These are phyloP conservation scores for Hypoxylon sp. DNA, from an alignment of 2,329 filamentous ascomycete species.

Conservation along the genomic window DNA sequence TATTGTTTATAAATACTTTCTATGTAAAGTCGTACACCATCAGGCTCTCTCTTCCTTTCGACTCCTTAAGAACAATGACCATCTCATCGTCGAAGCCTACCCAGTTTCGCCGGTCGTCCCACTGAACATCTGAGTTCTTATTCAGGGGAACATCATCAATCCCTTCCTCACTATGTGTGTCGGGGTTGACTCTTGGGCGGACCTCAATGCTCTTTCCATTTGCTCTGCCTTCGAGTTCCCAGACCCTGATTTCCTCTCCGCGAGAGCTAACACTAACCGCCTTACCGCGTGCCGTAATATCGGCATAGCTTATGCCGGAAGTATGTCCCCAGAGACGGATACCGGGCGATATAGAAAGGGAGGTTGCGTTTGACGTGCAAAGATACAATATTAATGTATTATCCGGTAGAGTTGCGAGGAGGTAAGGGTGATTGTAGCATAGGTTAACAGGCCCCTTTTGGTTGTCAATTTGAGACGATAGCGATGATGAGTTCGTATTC, in stretches of 20 bases:
- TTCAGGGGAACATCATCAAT: constrained; percentile 11
- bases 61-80: constrained; percentile 87
- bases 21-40: constrained; percentile 89
- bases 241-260: constrained; percentile 86
- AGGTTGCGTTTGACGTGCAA: constrained; percentile 78
- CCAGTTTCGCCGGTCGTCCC: constrained; percentile 71
- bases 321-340: constrained; percentile 92
- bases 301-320: constrained; percentile 86
- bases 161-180: constrained; percentile 43
- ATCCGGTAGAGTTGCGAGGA: constrained; percentile 86
- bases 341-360: constrained; percentile 78
- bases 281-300: constrained; percentile 87
- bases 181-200: constrained; percentile 56
- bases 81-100: constrained; percentile 93
- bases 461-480: constrained; percentile 25
- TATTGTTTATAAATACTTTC: background rate
- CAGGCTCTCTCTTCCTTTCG: constrained; percentile 78
- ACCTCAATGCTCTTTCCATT: constrained; percentile 66
- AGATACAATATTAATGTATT: constrained; percentile 89
- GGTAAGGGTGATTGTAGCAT: constrained; percentile 84
- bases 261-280: constrained; percentile 88
- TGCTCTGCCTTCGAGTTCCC: constrained; percentile 85
- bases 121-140: constrained; percentile 42
- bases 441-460: constrained; percentile 70
- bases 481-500: constrained; percentile 14